These are phyloP conservation scores for Lactarius hatsudake DNA, from an alignment of 768 basidiomycete species.

Conservation along the genomic window DNA sequence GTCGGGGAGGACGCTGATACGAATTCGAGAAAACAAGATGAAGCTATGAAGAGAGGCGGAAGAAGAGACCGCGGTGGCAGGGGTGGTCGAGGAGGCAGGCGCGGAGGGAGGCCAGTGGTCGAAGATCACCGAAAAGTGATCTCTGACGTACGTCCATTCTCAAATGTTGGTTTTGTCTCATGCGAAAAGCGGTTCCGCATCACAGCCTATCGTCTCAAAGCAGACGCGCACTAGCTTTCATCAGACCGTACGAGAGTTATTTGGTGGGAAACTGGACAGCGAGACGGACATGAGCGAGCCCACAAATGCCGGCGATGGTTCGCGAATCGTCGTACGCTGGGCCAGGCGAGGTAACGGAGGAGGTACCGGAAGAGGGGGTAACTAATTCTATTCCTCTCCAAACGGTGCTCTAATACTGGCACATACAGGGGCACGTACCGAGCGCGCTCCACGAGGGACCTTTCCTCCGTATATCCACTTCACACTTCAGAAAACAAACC, in stretches of 20 bases:
- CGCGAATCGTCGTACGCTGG: conserved; percentile 80
- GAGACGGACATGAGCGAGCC: conserved; percentile 60
- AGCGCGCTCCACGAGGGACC: conserved; percentile 54
- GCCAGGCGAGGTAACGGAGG: conserved; percentile 49
- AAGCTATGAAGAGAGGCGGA: conserved; percentile 35
- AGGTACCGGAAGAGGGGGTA: conserved; percentile 46
- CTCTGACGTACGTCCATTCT: conserved; percentile 63
- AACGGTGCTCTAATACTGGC: conserved; percentile 5
- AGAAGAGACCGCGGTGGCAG: conserved; percentile 42
- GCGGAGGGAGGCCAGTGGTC: conserved; percentile 42
- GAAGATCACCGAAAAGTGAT: conserved; percentile 74
- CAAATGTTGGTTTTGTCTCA: conserved; percentile 23
- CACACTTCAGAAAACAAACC: conserved; percentile 94
- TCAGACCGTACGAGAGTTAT: conserved; percentile 72
- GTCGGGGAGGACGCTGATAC: conserved; percentile 27
- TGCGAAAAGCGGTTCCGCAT: conserved; percentile 4
- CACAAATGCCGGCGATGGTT: conserved; percentile 58
- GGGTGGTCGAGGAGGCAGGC: conserved; percentile 48
- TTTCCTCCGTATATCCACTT: conserved; percentile 93
- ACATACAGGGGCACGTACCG: conserved; percentile 34
- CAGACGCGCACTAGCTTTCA: conserved; percentile 79
- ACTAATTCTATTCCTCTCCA: not conserved
- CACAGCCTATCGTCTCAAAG: conserved; percentile 81
- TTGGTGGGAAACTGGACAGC: conserved; percentile 80
- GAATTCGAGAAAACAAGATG: conserved; percentile 28